phyloP scores from a whole-genome alignment of 352 stramenopile species.

The Aphanomyces euteiches region DNA sequence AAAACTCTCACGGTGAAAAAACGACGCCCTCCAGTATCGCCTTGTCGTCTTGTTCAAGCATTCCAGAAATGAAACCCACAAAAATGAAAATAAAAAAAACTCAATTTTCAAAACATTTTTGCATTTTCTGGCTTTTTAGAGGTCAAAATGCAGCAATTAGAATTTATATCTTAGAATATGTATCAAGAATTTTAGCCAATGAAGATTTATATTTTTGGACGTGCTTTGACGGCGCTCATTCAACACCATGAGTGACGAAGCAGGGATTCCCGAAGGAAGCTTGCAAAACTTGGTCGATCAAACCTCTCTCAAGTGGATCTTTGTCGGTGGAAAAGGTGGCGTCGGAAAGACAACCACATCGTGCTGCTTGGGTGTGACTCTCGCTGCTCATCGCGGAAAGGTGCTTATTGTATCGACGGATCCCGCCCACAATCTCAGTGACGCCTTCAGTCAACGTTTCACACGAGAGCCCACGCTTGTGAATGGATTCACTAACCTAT shows the following conservation, averaged over 20 bases:
- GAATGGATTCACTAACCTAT: slow-evolving; percentile 97
- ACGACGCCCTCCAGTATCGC: no score
- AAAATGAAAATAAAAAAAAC: no score
- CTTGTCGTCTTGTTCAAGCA: not conserved
- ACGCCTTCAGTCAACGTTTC: slow-evolving; percentile 99
- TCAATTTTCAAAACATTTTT: no score
- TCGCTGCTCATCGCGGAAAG: slow-evolving; percentile 89
- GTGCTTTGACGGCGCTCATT: not conserved
- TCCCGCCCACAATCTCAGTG: slow-evolving; percentile 98
- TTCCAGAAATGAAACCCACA: no score
- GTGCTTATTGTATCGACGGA: slow-evolving; percentile 99
- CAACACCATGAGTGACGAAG: slow-evolving; percentile 2
- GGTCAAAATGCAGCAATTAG: no score
- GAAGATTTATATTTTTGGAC: not conserved
- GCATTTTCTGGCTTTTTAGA: no score
- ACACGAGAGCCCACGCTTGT: slow-evolving; percentile 96
- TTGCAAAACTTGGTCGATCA: slow-evolving; percentile 89
- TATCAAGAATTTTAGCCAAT: not conserved
- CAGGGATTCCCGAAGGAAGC: slow-evolving; percentile 81
- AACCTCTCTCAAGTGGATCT: slow-evolving; percentile 91
- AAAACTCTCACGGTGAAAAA: no score
- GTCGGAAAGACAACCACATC: slow-evolving; percentile 98
- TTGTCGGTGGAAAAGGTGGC: slow-evolving; percentile 93
- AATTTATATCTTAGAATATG: no score
- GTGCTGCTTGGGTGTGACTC: slow-evolving; percentile 93